Conservation (phyloP, 768 basidiomycete genomes). For the Mycena epipterygia region DNA sequence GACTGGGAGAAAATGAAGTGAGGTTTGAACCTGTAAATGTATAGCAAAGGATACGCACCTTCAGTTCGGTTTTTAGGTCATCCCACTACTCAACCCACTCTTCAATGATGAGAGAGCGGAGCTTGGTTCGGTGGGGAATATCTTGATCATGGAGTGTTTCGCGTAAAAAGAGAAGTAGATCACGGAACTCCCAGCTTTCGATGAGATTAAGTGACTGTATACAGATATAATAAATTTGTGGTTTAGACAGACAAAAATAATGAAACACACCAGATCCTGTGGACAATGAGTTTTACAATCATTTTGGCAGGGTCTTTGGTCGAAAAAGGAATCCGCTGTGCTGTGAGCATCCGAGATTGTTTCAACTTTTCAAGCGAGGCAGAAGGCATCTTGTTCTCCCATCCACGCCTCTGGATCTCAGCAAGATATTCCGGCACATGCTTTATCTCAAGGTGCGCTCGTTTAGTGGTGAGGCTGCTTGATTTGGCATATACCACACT, state of each 20-base stretch:
- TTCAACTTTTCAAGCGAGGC: too few relatives aligned
- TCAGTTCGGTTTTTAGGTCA: slow-evolving; percentile 11
- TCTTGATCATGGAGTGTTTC: slow-evolving; percentile 11
- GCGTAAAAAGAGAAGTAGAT: slow-evolving; percentile 13
- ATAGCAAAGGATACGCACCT: slow-evolving; percentile 15
- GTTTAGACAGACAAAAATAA: background rate
- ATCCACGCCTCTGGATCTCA: too few relatives aligned
- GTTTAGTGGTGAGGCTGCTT: too few relatives aligned
- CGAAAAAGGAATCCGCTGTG: too few relatives aligned
- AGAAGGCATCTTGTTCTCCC: too few relatives aligned
- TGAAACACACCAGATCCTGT: slow-evolving; percentile 1
- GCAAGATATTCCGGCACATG: too few relatives aligned
- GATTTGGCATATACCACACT: slow-evolving; percentile 6
- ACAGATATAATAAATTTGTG: slow-evolving; percentile 10
- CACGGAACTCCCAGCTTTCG: slow-evolving; percentile 1
- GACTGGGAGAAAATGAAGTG: slow-evolving; percentile 16
- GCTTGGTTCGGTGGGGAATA: slow-evolving; percentile 11
- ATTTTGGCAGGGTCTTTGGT: too few relatives aligned
- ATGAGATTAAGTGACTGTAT: background rate
- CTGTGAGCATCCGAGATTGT: too few relatives aligned
- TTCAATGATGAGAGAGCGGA: slow-evolving; percentile 10
- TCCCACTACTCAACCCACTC: slow-evolving; percentile 9
- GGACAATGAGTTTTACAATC: too few relatives aligned
- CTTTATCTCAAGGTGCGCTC: too few relatives aligned
- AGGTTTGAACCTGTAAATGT: slow-evolving; percentile 15